These are phyloP conservation scores for Volvariella volvacea DNA, from an alignment of 1,284 basidiomycete genomes.

Conservation along the genomic window DNA sequence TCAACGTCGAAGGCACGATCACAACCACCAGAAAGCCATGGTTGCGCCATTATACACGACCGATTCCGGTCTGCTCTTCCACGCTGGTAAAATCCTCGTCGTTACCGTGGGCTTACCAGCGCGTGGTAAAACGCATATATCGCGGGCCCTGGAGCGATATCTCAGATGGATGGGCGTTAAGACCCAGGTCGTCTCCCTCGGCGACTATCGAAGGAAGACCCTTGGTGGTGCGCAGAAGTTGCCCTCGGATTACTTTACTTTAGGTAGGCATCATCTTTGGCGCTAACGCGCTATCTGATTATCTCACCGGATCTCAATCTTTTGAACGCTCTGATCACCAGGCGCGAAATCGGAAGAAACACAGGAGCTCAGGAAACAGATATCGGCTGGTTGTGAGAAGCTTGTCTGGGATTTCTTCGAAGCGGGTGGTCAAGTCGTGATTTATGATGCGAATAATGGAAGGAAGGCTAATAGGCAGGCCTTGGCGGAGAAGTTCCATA, in stretches of 20 bases:
- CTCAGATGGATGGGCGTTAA: conserved; percentile 97
- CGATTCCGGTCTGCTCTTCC: conserved; percentile 79
- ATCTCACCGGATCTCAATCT: background rate
- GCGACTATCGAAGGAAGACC: conserved; percentile 89
- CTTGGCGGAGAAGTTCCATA: conserved; percentile 81
- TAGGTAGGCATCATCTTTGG: conserved; percentile 43
- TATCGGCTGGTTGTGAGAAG: conserved; percentile 81
- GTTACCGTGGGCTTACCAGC: conserved; percentile 90
- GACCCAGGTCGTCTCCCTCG: conserved; percentile 89
- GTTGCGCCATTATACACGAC: conserved; percentile 85
- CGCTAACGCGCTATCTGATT: background rate
- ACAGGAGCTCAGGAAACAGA: conserved; percentile 63
- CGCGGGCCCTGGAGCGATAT: conserved; percentile 92
- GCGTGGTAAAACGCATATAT: conserved; percentile 95
- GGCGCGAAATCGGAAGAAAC: conserved; percentile 80
- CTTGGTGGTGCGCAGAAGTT: conserved; percentile 85
- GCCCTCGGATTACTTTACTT: conserved; percentile 88
- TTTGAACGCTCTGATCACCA: conserved; percentile 17
- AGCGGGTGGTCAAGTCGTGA: conserved; percentile 88
- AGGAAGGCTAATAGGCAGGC: conserved; percentile 60
- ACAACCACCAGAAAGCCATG: no score
- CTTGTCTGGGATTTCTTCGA: conserved; percentile 88
- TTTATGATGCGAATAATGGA: conserved; percentile 99
- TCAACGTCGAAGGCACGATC: no score
- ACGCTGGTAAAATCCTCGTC: conserved; percentile 93